These are phyloP conservation scores for Volvox carteri DNA, from an alignment of 163 green algal species.

Conservation along the genomic window DNA sequence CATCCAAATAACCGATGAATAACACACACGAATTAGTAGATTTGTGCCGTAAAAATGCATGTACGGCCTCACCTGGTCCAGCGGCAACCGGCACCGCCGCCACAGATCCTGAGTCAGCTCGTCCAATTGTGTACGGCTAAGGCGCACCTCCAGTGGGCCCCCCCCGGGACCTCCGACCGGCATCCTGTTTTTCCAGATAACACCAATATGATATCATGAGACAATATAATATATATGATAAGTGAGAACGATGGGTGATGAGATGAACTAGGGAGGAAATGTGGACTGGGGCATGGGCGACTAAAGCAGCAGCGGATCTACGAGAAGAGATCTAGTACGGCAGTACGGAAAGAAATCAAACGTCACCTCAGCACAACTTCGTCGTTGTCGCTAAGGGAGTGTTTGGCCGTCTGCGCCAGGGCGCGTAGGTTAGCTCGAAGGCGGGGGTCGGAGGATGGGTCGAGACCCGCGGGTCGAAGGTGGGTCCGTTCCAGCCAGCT, in stretches of 20 bases:
- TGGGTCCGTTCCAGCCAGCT: slow-evolving; percentile 78
- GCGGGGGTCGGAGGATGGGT: slow-evolving; percentile 62
- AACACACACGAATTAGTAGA: no score
- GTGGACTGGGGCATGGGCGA: no score
- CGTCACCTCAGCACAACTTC: slow-evolving; percentile 72
- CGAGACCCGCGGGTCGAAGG: slow-evolving; percentile 64
- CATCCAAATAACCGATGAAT: no score
- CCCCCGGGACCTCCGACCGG: slow-evolving; percentile 65
- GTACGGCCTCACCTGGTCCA: slow-evolving; percentile 78
- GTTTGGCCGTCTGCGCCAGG: slow-evolving; percentile 88
- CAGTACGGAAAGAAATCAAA: no score
- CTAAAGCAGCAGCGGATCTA: no score
- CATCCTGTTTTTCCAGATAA: slow-evolving; percentile 64
- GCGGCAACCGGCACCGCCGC: slow-evolving; percentile 71
- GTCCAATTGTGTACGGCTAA: slow-evolving; percentile 75
- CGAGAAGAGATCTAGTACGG: no score
- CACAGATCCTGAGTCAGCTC: slow-evolving; percentile 77
- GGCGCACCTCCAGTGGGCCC: slow-evolving; percentile 69
- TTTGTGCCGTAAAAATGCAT: no score
- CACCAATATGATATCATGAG: not conserved
- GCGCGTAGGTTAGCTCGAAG: slow-evolving; percentile 77
- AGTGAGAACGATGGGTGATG: no score
- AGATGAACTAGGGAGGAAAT: no score
- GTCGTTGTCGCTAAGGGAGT: slow-evolving; percentile 74
- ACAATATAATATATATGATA: no score